Evolutionary conservation across 1,284 basidiomycete genomes (phyloP), one percentile per base, ranked within the genome.

Genomic region (Cutaneotrichosporon dermatis): DNA sequence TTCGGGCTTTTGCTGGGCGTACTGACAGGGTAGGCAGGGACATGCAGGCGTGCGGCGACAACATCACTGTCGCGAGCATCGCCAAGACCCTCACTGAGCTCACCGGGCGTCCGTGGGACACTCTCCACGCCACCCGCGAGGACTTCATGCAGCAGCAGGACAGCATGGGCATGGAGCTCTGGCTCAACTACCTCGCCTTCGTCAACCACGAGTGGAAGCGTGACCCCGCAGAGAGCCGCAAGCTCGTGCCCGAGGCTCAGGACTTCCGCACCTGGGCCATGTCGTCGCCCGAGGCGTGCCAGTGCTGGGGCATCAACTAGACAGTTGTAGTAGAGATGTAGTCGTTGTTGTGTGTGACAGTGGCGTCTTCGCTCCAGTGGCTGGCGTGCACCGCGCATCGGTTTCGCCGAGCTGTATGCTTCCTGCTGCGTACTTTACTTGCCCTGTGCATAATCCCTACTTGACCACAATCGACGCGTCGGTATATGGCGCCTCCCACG

Each of bases 101-200:
- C 16, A 55, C 16, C 5, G 61, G 64, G n/a, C 43, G 51, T 10
- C 11, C 12, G 39, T 54, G 37, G 33, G 43, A 40, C 11, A 54
- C 64, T 25, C 9, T 42, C 37, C 51, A 58, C 48, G 35, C 25
- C 25, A 49, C 53, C 7, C 35, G 12, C 7, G 58, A 62, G 10
- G 49, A 53, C 9, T 65, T 63, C 45, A 36, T 53, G 25, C 46
- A 9, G 34, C 45, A 35, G 5, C 4, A 50, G 35, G 45, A 46
- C 15, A 40, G 52, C 35, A 36, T 54, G 13, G 59, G 58, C 39
- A 34, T 51, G 13, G 43, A 65, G 57, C 54, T 63, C 25, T 63
- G 51, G 51, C 54, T 61, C 57, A 66, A 66, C 59, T 66, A 63
- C 57, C 54, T 51, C 42, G 64, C 58, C 6, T 59, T 65, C 37